Percentiles rank a stretch among this genome's conserved stretches.
Conservation (phyloP, 331 rosid genomes). For the Stylosanthes scabra region DNA sequence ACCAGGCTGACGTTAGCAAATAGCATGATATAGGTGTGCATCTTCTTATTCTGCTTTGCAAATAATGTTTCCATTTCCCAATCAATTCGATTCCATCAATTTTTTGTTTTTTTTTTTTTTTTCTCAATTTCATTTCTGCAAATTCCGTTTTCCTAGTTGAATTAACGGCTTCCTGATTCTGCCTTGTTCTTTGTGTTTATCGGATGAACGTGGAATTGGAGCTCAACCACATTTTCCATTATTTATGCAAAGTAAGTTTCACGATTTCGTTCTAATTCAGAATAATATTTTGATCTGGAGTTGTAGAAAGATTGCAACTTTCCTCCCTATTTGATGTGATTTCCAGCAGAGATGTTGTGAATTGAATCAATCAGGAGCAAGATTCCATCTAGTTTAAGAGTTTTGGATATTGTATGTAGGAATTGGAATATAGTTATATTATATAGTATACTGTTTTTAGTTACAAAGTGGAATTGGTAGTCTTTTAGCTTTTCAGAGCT, state of each 20-base stretch:
- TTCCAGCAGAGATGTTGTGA: not conserved
- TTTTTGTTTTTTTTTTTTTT: not conserved
- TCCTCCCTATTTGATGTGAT: not conserved
- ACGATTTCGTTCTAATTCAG: not conserved
- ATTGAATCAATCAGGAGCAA: constrained; percentile 13
- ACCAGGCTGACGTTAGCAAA: constrained; percentile 39
- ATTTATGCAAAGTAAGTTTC: not conserved
- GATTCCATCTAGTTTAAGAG: not conserved
- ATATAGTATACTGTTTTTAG: not conserved
- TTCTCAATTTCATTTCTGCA: constrained; percentile 11
- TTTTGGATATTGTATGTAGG: not conserved
- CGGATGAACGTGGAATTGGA: constrained; percentile 15
- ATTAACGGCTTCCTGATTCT: constrained; percentile 7
- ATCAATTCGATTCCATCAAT: not conserved
- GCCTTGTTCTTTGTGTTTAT: not conserved
- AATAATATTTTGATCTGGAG: not conserved
- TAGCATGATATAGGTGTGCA: constrained; percentile 30
- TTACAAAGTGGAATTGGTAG: not conserved
- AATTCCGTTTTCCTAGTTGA: constrained; percentile 35
- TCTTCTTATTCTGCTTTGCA: constrained; percentile 33
- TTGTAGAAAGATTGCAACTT: constrained; percentile 14
- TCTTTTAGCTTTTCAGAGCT: not conserved
- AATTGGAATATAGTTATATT: not conserved
- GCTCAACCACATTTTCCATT: not conserved
- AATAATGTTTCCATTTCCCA: constrained; percentile 10